phyloP scores from a whole-genome alignment of 78 protist species.

The Planoprotostelium fungivorum region DNA sequence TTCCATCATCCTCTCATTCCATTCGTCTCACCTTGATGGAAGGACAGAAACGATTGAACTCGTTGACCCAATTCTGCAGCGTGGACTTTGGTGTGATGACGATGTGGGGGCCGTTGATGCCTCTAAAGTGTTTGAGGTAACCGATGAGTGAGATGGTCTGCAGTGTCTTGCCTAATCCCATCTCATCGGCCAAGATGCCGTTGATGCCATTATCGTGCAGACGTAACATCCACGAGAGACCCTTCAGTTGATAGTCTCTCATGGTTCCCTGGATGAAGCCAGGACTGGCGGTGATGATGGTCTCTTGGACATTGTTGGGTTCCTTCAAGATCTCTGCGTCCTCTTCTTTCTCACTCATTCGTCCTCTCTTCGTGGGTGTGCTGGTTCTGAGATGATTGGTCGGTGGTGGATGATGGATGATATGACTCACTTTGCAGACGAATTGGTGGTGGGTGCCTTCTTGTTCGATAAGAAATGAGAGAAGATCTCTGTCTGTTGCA shows the following conservation, averaged over 20 bases:
- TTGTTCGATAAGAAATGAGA: conserved; percentile 34
- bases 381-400: not conserved
- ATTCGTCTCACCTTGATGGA: conserved; percentile 20
- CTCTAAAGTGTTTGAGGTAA: conserved; percentile 62
- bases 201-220: conserved; percentile 86
- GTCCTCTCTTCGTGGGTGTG: conserved; percentile 44
- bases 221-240: conserved; percentile 89
- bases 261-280: conserved; percentile 70
- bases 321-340: conserved; percentile 48
- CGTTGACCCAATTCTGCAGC: conserved; percentile 86
- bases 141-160: conserved; percentile 84
- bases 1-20: too few relatives aligned
- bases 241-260: conserved; percentile 91
- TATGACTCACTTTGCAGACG: conserved; percentile 5
- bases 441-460: not conserved
- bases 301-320: conserved; percentile 30
- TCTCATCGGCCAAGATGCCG: conserved; percentile 92
- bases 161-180: conserved; percentile 94
- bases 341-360: conserved; percentile 50
- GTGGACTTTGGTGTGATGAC: conserved; percentile 94
- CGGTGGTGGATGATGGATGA: not conserved
- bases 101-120: conserved; percentile 78
- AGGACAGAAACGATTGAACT: conserved; percentile 84
- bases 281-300: not conserved
- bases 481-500: conserved; percentile 54